Percentiles rank a stretch among this genome's conserved stretches.
Evolutionary conservation across 345 rosid species (phyloP).

Genomic region (Draba incana): DNA sequence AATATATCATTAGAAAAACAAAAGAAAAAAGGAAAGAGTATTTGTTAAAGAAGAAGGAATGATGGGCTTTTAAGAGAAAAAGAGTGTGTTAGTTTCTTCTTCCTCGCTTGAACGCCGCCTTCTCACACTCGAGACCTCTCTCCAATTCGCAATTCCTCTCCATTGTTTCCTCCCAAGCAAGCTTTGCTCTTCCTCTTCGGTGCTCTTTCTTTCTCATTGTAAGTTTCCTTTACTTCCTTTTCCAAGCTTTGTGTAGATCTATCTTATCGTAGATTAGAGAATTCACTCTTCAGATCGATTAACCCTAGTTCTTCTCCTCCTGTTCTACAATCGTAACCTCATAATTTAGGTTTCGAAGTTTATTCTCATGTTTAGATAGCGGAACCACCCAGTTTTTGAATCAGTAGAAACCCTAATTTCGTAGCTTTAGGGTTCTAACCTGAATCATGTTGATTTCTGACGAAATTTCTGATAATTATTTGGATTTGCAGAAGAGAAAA

Average conservation of each 20-base stretch:
- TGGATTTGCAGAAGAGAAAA: slow-evolving; percentile 4
- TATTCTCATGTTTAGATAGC: background rate
- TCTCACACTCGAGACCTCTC: background rate
- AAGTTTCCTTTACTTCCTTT: background rate
- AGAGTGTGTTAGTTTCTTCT: background rate
- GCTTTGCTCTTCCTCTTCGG: slow-evolving; percentile 11
- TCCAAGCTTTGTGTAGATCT: slow-evolving; percentile 28
- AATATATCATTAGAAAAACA: background rate
- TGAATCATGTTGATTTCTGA: background rate
- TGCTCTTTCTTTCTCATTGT: background rate
- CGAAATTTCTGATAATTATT: background rate
- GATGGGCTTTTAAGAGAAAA: background rate
- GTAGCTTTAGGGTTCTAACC: slow-evolving; percentile 3
- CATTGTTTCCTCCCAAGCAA: background rate
- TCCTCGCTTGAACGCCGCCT: slow-evolving; percentile 27
- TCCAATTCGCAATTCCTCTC: slow-evolving; percentile 10
- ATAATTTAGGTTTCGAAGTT: background rate
- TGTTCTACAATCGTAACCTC: background rate
- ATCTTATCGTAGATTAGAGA: no score
- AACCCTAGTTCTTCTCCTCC: slow-evolving; percentile 3
- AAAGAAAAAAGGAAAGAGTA: background rate
- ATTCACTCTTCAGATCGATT: background rate
- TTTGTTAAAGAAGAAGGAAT: background rate
- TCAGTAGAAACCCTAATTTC: slow-evolving; percentile 33
- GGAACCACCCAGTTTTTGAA: background rate